Percentiles rank a stretch among this genome's conserved stretches.
These are phyloP conservation scores for Chalaropsis ovoidea DNA, from an alignment of 2,329 filamentous ascomycete species.

Conservation along the genomic window DNA sequence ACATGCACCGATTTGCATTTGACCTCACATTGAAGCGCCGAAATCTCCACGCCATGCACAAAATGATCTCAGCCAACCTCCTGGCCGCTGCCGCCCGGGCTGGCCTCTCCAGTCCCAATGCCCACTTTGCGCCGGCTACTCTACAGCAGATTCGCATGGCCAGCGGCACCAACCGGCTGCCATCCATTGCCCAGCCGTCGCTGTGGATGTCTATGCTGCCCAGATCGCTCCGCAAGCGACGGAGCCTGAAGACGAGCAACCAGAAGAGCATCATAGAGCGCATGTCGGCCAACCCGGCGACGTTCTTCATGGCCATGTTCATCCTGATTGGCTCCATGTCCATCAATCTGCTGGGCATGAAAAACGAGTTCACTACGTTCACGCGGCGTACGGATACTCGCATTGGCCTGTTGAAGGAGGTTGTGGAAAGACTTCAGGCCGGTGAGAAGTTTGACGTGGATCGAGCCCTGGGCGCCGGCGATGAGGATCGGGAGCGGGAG, in stretches of 20 bases:
- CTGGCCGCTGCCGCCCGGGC: not conserved
- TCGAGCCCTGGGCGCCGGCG: constrained; percentile 66
- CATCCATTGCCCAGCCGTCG: constrained; percentile 45
- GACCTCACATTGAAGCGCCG: not conserved
- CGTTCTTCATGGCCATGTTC: constrained; percentile 72
- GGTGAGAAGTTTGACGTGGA: constrained; percentile 81
- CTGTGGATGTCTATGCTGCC: constrained; percentile 64
- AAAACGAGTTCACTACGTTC: constrained; percentile 63
- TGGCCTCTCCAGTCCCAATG: not conserved
- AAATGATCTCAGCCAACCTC: not conserved
- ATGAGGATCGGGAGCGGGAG: constrained; percentile 62
- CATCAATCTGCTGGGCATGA: constrained; percentile 79
- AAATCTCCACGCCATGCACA: not conserved
- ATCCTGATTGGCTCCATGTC: constrained; percentile 88
- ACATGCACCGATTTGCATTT: not conserved
- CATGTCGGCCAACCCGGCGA: constrained; percentile 54
- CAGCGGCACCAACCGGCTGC: constrained; percentile 34
- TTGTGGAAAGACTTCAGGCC: constrained; percentile 57
- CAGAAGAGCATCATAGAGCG: constrained; percentile 28
- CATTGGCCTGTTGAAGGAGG: constrained; percentile 65
- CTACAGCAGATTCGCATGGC: constrained; percentile 3
- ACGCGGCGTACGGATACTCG: constrained; percentile 67
- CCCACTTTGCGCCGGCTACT: not conserved
- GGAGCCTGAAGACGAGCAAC: not conserved
- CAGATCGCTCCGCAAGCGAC: constrained; percentile 45